Base-by-base conservation (phyloP, 495 filamentous ascomycete species). In the Neurospora sp. region DNA sequence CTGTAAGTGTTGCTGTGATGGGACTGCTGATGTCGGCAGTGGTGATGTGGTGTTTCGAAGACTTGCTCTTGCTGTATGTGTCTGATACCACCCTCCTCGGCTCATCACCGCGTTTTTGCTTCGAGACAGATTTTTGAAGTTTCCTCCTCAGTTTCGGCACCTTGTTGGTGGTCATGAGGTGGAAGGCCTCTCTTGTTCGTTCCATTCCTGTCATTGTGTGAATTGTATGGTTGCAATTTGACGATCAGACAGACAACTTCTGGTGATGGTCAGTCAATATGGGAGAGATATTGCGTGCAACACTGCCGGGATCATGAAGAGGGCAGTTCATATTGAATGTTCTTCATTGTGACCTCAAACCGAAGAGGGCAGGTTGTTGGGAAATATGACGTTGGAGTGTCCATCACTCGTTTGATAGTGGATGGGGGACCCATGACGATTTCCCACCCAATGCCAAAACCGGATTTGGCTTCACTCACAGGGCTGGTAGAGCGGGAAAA, bases 101-200 rank as follows among this genome's bases (percentile, higher is more conserved):
- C 5, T 62, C 18, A 48, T 69, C 72, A 72, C 74, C 70, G 77
- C 69, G 79, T 76, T 76, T 78, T 69, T 78, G 78, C 73, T 79
- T 83, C 31, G 76, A 69, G 62, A 80, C 73, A 39, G 75, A 75
- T 70, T 85, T 86, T 72, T 84, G 83, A 59, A 84, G 80, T 74
- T 83, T 85, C 72, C 76, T 80, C 71, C 82, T 83, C 71, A 82
- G 78, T 44, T 78, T 84, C 62, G 78, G 80, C 23, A 73, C 77
- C 62, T 75, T 59, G 76, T 77, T 79, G 70, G 72, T 74, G 48
- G 74, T 48, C 8, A 72, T 69, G 6, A 74, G 72, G 31, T 76
- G 76, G 7, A 76, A 73, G 75, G 74, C 69, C 35, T 72, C 74
- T 42, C 78, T 81, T n/a, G 74, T 75, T 74, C 77, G 79, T 66